Conservation (phyloP, 495 filamentous ascomycete species). For the Tuber brumale region DNA sequence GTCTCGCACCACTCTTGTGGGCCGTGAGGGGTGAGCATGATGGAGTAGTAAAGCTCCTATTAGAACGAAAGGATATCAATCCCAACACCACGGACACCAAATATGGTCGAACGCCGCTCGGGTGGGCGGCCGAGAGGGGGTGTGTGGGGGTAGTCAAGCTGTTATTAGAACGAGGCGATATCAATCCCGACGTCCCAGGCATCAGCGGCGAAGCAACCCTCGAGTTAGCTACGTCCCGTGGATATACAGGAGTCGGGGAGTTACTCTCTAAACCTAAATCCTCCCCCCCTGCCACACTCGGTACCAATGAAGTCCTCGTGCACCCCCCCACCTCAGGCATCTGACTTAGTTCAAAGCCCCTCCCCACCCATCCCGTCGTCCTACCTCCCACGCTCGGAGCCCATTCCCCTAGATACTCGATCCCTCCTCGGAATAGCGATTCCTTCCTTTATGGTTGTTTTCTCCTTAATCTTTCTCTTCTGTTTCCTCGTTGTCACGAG, state of each 20-base stretch:
- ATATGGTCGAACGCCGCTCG: too few species aligned
- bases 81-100: too few species aligned
- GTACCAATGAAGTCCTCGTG: neutral
- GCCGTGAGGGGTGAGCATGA: too few species aligned
- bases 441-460: neutral
- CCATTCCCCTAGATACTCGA: neutral
- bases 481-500: neutral
- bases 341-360: neutral
- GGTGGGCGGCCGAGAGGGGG: too few species aligned
- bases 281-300: neutral
- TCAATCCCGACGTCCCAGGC: slow-evolving; percentile 5
- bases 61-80: too few species aligned
- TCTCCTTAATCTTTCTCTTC: neutral
- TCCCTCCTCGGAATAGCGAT: neutral
- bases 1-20: too few species aligned
- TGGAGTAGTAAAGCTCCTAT: too few species aligned
- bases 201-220: slow-evolving; percentile 24
- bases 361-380: neutral
- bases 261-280: slow-evolving; percentile 16
- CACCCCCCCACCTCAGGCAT: neutral
- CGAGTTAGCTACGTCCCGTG: slow-evolving; percentile 20
- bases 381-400: neutral
- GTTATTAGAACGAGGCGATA: neutral
- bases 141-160: too few species aligned
- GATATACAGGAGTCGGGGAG: slow-evolving; percentile 20